Percentiles rank a stretch among this genome's conserved stretches.
Evolutionary conservation across 495 filamentous ascomycete genomes (phyloP).

Genomic region (Penicilliopsis zonata): DNA sequence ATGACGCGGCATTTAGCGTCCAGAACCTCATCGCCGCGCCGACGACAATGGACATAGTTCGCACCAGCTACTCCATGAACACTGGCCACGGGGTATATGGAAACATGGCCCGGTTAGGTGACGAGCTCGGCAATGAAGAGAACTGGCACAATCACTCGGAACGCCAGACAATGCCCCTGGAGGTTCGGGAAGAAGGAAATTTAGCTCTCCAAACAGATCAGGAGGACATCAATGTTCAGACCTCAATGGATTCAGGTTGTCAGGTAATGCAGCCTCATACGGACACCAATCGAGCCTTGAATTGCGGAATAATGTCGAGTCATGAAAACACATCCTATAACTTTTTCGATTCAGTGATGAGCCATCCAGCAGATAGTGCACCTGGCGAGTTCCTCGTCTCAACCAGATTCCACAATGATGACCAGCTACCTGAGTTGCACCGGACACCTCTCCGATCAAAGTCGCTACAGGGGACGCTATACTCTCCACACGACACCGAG

Average conservation of each 20-base stretch:
- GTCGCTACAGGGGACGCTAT: slow-evolving; percentile 12
- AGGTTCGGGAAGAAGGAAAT: too few species aligned
- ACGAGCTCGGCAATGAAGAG: too few species aligned
- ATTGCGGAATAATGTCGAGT: too few species aligned
- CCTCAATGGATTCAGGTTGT: too few species aligned
- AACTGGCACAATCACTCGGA: too few species aligned
- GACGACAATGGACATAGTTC: neutral
- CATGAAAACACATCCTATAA: slow-evolving; percentile 14
- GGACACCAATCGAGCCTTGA: neutral
- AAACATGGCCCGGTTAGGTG: too few species aligned
- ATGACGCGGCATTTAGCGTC: slow-evolving; percentile 1
- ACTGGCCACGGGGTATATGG: neutral
- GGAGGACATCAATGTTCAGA: too few species aligned
- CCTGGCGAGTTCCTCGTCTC: neutral
- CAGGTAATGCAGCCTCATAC: neutral
- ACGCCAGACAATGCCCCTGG: too few species aligned
- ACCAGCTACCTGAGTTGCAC: slow-evolving; percentile 6
- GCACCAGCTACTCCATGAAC: neutral
- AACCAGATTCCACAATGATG: neutral
- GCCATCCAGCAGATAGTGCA: neutral
- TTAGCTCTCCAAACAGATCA: too few species aligned
- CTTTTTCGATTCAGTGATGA: slow-evolving; percentile 12
- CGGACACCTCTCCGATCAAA: slow-evolving; percentile 11
- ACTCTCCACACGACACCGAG: slow-evolving; percentile 30
- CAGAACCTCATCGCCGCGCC: neutral